Evolutionary conservation across 2,329 filamentous ascomycete species (phyloP).

Genomic region (Cordyceps tenuipes): DNA sequence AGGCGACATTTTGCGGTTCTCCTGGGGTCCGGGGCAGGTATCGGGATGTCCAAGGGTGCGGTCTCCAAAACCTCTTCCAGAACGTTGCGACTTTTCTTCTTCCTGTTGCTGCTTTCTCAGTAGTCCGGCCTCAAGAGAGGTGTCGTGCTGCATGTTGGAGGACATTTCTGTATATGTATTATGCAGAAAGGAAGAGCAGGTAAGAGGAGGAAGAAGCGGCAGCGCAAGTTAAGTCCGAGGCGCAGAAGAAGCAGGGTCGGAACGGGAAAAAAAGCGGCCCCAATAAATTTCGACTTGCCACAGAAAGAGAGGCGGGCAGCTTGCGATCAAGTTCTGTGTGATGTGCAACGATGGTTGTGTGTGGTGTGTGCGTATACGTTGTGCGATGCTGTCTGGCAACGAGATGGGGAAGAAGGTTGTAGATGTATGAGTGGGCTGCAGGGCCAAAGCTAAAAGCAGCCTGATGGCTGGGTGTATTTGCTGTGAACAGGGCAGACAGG

Average conservation of each 20-base stretch:
- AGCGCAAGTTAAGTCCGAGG: background rate
- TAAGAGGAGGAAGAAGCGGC: background rate
- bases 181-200: background rate
- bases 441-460: constrained; percentile 1
- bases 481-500: constrained; percentile 3
- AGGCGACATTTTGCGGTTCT: constrained; percentile 5
- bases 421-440: background rate
- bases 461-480: background rate
- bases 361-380: constrained; percentile 4
- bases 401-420: background rate
- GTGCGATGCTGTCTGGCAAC: background rate
- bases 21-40: background rate
- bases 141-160: constrained; percentile 2
- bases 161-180: constrained; percentile 5
- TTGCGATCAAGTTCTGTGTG: background rate
- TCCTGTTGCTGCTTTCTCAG: constrained; percentile 10
- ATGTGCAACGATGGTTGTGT: background rate
- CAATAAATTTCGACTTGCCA: background rate
- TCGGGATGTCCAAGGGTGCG: background rate
- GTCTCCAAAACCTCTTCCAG: constrained; percentile 5
- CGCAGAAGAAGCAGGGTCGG: background rate
- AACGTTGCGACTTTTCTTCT: constrained; percentile 9
- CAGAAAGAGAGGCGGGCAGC: background rate
- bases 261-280: background rate
- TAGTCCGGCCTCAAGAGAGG: constrained; percentile 8